These are phyloP conservation scores for Acacia acuminata DNA, from an alignment of 306 rosid genomes.

Conservation along the genomic window DNA sequence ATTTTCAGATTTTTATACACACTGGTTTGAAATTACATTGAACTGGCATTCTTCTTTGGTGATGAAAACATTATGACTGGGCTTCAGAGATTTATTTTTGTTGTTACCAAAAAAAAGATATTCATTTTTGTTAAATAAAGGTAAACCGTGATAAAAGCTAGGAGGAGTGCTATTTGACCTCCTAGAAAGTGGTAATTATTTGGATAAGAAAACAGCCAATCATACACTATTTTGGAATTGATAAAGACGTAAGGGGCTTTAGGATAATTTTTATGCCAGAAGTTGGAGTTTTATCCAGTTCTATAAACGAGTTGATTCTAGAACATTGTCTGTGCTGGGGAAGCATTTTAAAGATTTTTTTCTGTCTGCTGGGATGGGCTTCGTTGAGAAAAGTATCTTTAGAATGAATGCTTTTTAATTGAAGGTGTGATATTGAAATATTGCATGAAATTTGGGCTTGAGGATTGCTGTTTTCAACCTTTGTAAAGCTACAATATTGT, in stretches of 20 bases:
- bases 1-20: background rate
- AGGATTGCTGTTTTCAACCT: background rate
- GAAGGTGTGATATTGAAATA: background rate
- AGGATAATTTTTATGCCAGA: background rate
- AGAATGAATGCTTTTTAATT: background rate
- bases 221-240: background rate
- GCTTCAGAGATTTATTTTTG: background rate
- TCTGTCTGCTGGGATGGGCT: background rate
- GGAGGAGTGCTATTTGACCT: background rate
- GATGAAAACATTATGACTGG: background rate
- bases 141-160: background rate
- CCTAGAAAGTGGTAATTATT: background rate
- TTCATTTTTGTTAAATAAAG: background rate
- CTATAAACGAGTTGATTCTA: background rate
- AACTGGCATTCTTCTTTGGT: slow-evolving; percentile 3
- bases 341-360: background rate
- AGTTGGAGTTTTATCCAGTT: background rate
- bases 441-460: background rate
- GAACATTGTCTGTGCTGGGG: background rate
- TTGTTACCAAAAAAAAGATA: background rate
- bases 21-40: slow-evolving; percentile 21
- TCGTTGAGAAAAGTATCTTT: background rate
- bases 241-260: background rate
- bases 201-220: background rate
- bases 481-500: background rate